Evolutionary conservation across 805 yeast genomes (phyloP).

Genomic region (Kluyveromyces lactis): DNA sequence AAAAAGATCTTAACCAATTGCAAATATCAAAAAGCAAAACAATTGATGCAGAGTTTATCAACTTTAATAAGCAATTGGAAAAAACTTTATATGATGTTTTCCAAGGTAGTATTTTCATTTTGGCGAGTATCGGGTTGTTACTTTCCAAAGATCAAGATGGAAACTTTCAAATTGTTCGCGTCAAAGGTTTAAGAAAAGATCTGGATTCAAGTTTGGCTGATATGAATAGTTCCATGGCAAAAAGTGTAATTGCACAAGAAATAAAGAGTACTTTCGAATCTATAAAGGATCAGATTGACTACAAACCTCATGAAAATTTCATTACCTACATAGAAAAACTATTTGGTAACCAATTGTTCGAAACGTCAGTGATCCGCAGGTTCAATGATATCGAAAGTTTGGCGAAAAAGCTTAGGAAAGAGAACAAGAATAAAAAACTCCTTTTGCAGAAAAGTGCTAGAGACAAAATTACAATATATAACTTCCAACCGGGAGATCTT

Average conservation of each 20-base stretch:
- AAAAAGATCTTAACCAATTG: slow-evolving; percentile 37
- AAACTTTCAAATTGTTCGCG: slow-evolving; percentile 54
- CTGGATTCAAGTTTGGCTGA: slow-evolving; percentile 28
- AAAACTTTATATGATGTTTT: slow-evolving; percentile 29
- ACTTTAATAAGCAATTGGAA: slow-evolving; percentile 3
- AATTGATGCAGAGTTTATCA: background rate
- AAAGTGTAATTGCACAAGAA: slow-evolving; percentile 40
- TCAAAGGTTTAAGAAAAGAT: slow-evolving; percentile 62
- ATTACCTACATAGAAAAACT: slow-evolving; percentile 18
- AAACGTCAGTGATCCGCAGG: slow-evolving; percentile 52
- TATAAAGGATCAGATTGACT: slow-evolving; percentile 5
- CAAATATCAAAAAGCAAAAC: slow-evolving; percentile 22
- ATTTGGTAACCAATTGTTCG: slow-evolving; percentile 23
- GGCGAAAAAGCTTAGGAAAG: slow-evolving; percentile 76
- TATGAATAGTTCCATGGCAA: slow-evolving; percentile 31
- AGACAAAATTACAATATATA: slow-evolving; percentile 54
- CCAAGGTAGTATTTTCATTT: slow-evolving; percentile 43
- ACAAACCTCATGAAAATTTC: slow-evolving; percentile 11
- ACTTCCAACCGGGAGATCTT: slow-evolving; percentile 66
- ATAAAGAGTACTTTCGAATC: slow-evolving; percentile 14
- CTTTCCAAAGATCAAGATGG: slow-evolving; percentile 26
- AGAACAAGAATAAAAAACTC: slow-evolving; percentile 28
- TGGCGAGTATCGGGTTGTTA: slow-evolving; percentile 73
- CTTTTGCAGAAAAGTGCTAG: slow-evolving; percentile 22
- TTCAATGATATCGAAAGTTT: slow-evolving; percentile 84